Percentiles rank a stretch among this genome's conserved stretches.
Evolutionary conservation across 805 yeast genomes (phyloP).

Genomic region (Metschnikowia orientalis): DNA sequence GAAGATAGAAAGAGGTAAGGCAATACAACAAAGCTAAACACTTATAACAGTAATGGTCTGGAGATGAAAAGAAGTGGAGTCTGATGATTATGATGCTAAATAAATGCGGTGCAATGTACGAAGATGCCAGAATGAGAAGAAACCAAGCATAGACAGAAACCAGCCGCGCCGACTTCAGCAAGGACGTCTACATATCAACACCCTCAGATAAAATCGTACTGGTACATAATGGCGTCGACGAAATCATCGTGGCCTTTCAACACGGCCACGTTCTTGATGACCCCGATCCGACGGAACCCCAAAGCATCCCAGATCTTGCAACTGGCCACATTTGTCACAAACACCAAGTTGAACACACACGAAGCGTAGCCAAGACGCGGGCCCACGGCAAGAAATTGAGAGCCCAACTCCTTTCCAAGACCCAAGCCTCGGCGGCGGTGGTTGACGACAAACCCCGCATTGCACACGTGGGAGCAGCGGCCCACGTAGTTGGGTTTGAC

Average conservation of each 20-base stretch:
- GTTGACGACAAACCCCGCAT: constrained; percentile 80
- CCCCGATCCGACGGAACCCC: constrained; percentile 78
- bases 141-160: neutral
- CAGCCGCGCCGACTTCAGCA: neutral
- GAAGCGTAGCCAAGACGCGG: constrained; percentile 75
- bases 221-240: constrained; percentile 76
- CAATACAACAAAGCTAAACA: too few relatives aligned
- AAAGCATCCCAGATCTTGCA: constrained; percentile 74
- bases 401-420: constrained; percentile 68
- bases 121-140: constrained; percentile 1
- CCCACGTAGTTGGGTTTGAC: constrained; percentile 85
- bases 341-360: constrained; percentile 85
- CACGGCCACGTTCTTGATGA: constrained; percentile 66
- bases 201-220: constrained; percentile 46
- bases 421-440: constrained; percentile 57
- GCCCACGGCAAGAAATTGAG: constrained; percentile 63
- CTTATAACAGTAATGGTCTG: too few relatives aligned
- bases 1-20: too few relatives aligned
- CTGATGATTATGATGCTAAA: too few relatives aligned
- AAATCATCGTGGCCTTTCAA: constrained; percentile 59
- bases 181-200: neutral
- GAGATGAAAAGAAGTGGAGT: too few relatives aligned
- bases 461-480: constrained; percentile 80
- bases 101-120: too few relatives aligned
- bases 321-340: constrained; percentile 75